Evolutionary conservation across 2,329 filamentous ascomycete species (phyloP), one percentile per base, ranked within the genome.

Genomic region (Claviceps sp.): DNA sequence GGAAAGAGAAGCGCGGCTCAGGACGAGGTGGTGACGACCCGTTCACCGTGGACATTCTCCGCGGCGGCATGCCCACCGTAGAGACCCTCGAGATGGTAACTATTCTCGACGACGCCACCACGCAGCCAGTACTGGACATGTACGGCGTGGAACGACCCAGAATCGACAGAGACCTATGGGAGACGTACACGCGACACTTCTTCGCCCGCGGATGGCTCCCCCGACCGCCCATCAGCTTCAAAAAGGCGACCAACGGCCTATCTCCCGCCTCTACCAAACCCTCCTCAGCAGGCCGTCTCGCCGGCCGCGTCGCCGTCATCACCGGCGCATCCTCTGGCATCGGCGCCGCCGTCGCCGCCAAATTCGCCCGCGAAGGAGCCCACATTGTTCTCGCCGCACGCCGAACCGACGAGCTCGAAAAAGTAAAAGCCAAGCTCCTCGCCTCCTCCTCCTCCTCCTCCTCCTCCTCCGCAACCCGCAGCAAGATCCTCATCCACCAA

Each of bases 281-380:
- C 3, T 77, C 74, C 41, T 60, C 69, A 30, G 70, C 73, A 48
- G 82, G 84, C 1, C 79, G 82, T 2, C 69, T 89, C 3, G 77
- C 75, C 41, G 85, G 84, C 13, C 77, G 78, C 45, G 84, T 90
- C 0, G 86, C 83, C 22, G 79, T 90, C 30, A 73, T 90, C n/a
- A 88, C 85, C 0, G 86, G 86, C 30, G 85, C 86, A 2, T 88
- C 85, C 2, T 88, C 85, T 1, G 86, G 86, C 1, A 89, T 90
- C 52, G 86, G 86, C 16, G 84, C 85, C 5, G 86, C 86, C 1
- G 82, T 88, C 4, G 84, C 85, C 18, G 70, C 73, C 7, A 83
- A 82, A 7, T 74, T 90, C 6, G 84, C 83, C 1, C 73, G 72
- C 53, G 82, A 88, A 67, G 86, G 86, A 16, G 85, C 82, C 20